These are phyloP conservation scores for Knoxdaviesia proteae DNA, from an alignment of 2,329 filamentous ascomycete genomes.

Conservation along the genomic window DNA sequence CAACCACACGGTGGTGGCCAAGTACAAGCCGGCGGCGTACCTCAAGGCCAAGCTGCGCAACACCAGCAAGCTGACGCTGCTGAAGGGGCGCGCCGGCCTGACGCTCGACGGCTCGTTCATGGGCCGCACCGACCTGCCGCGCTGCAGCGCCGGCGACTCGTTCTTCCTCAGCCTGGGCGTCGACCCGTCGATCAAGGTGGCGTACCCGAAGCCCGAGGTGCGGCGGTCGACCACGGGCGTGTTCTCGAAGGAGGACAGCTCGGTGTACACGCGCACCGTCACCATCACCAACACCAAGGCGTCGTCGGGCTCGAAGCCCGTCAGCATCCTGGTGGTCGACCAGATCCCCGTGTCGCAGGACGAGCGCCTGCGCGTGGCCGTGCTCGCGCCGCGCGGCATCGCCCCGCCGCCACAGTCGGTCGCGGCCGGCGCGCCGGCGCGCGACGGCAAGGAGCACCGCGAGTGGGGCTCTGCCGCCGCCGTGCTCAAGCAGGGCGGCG, in stretches of 20 bases:
- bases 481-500: slow-evolving; percentile 31
- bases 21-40: slow-evolving; percentile 37
- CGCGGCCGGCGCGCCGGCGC: slow-evolving; percentile 12
- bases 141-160: slow-evolving; percentile 30
- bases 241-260: slow-evolving; percentile 30
- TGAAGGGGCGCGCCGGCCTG: slow-evolving; percentile 31
- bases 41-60: slow-evolving; percentile 37
- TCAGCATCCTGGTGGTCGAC: slow-evolving; percentile 31
- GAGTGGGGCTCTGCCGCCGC: slow-evolving; percentile 34
- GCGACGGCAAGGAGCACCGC: slow-evolving; percentile 12
- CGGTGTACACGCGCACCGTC: slow-evolving; percentile 25
- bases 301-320: slow-evolving; percentile 13
- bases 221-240: slow-evolving; percentile 27
- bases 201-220: slow-evolving; percentile 34
- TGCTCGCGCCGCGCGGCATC: slow-evolving; percentile 27
- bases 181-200: slow-evolving; percentile 33
- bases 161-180: slow-evolving; percentile 36
- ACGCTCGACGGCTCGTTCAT: slow-evolving; percentile 44
- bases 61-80: slow-evolving; percentile 30
- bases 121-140: slow-evolving; percentile 31
- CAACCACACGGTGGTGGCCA: slow-evolving; percentile 36
- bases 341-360: slow-evolving; percentile 43
- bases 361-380: slow-evolving; percentile 29
- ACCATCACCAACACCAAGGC: slow-evolving; percentile 29
- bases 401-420: slow-evolving; percentile 16